phyloP scores from a whole-genome alignment of 495 filamentous ascomycete genomes.

The Melanomma pulvis-pyrius region DNA sequence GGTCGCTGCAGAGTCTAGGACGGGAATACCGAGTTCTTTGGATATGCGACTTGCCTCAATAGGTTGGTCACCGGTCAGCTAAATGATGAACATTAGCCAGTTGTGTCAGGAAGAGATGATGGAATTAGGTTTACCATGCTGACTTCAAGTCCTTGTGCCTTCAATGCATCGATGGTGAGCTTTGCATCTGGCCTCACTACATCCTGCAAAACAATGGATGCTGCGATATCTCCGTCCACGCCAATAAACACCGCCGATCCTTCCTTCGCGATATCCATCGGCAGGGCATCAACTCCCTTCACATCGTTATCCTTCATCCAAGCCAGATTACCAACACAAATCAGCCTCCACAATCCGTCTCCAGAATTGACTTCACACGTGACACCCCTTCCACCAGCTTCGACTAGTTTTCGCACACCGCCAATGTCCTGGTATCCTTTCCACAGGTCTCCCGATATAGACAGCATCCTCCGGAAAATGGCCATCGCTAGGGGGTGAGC shows the following conservation, averaged over 20 bases:
- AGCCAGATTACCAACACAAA: constrained; percentile 3
- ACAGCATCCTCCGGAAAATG: not conserved
- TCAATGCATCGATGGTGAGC: constrained; percentile 4
- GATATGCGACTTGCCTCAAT: constrained; percentile 5
- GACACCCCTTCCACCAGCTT: not conserved
- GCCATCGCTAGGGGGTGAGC: not conserved
- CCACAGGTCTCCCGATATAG: constrained; percentile 1
- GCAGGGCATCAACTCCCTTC: not conserved
- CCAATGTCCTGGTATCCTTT: not conserved
- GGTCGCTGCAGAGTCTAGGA: constrained; percentile 1
- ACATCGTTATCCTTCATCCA: constrained; percentile 12
- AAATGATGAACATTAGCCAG: not conserved
- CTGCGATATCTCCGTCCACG: constrained; percentile 7
- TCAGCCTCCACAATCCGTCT: not conserved
- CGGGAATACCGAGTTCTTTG: constrained; percentile 3
- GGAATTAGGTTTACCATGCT: not conserved
- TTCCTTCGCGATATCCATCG: not conserved
- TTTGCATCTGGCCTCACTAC: constrained; percentile 6
- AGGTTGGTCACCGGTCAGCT: constrained; percentile 9
- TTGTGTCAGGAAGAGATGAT: not conserved
- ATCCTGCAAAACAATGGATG: constrained; percentile 11
- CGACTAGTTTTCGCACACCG: not conserved
- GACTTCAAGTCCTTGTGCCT: not conserved
- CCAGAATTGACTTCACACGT: constrained; percentile 8
- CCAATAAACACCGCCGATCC: constrained; percentile 2